phyloP scores from a whole-genome alignment of 768 basidiomycete species.

The Hygrophoropsis aurantiaca region DNA sequence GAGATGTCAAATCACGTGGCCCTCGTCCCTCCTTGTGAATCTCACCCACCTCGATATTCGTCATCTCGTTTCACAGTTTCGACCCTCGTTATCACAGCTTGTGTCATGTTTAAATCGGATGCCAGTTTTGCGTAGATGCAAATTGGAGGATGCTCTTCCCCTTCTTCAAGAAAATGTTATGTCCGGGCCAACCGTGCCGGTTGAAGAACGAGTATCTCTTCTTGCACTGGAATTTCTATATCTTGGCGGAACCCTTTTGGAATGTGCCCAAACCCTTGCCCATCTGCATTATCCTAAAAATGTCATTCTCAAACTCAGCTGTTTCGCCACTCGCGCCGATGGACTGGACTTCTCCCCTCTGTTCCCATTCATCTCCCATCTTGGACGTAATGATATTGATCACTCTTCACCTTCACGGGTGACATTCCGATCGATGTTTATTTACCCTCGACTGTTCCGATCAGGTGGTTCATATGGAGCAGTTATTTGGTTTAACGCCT shows the following conservation, averaged over 20 bases:
- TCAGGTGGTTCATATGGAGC: too few species aligned
- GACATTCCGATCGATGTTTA: too few species aligned
- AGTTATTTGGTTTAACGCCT: too few species aligned
- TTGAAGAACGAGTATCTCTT: not conserved
- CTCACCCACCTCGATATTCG: slow-evolving; percentile 39
- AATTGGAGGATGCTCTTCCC: slow-evolving; percentile 35
- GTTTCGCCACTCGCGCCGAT: not conserved
- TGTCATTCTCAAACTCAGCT: not conserved
- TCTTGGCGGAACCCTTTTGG: not conserved
- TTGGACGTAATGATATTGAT: too few species aligned
- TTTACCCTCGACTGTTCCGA: too few species aligned
- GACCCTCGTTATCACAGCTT: slow-evolving; percentile 32
- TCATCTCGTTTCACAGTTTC: slow-evolving; percentile 20
- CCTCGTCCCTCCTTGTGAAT: slow-evolving; percentile 32
- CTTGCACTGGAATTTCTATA: not conserved
- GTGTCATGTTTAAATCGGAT: slow-evolving; percentile 33
- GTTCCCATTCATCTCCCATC: not conserved
- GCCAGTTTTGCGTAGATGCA: slow-evolving; percentile 32
- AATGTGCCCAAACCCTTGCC: not conserved
- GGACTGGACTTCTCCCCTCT: not conserved
- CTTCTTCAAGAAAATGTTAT: too few species aligned
- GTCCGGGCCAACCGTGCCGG: too few species aligned
- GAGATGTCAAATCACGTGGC: slow-evolving; percentile 35
- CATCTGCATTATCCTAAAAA: not conserved
- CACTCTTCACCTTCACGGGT: too few species aligned